Conservation (phyloP, 2,329 filamentous ascomycete genomes). For the Microsporum audouinii region DNA sequence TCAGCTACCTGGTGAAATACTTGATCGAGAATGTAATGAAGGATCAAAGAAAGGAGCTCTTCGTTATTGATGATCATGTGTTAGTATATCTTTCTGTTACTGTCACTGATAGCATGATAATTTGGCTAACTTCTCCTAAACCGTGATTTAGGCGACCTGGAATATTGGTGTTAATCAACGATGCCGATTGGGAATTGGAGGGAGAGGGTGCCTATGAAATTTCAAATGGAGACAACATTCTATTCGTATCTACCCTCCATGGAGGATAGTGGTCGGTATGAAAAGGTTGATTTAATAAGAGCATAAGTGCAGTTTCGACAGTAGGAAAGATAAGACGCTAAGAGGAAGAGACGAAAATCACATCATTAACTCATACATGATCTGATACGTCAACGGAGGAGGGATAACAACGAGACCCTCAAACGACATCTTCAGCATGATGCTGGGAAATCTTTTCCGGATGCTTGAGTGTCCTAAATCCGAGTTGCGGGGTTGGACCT, state of each 20-base stretch:
- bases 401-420: slow-evolving; percentile 7
- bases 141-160: slow-evolving; percentile 63
- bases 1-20: slow-evolving; percentile 65
- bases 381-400: background rate
- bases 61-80: slow-evolving; percentile 79
- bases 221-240: slow-evolving; percentile 68
- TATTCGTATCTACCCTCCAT: slow-evolving; percentile 94
- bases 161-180: slow-evolving; percentile 92
- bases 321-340: background rate
- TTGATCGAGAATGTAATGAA: slow-evolving; percentile 75
- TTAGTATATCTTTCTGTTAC: slow-evolving; percentile 42
- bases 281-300: background rate
- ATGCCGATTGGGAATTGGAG: slow-evolving; percentile 96
- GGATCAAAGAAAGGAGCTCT: slow-evolving; percentile 74
- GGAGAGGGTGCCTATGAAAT: slow-evolving; percentile 85
- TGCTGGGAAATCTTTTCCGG: slow-evolving; percentile 35
- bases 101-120: background rate
- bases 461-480: slow-evolving; percentile 33
- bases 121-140: slow-evolving; percentile 18
- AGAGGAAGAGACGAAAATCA: background rate
- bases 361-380: background rate
- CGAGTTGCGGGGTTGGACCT: slow-evolving; percentile 34
- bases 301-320: background rate
- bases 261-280: slow-evolving; percentile 52
- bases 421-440: slow-evolving; percentile 36